Percentiles rank a stretch among this genome's conserved stretches.
Evolutionary conservation across 139 green algal species (phyloP).

Genomic region (Coelastrella sp.): DNA sequence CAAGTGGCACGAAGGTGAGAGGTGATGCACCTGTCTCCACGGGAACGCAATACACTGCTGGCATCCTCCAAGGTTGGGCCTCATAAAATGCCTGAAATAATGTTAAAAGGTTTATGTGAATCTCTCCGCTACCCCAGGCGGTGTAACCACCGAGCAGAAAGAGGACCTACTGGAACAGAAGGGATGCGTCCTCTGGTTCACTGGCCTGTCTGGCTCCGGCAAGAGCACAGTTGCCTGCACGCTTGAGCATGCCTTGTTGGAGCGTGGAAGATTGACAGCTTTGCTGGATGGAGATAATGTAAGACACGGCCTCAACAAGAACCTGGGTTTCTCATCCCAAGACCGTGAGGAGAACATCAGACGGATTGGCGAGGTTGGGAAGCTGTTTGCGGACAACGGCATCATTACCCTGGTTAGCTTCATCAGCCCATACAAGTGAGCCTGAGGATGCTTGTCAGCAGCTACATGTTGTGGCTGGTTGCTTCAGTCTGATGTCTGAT

Average conservation of each 20-base stretch:
- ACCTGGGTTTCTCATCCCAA: constrained; percentile 87
- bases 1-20: constrained; percentile 86
- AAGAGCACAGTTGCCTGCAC: constrained; percentile 83
- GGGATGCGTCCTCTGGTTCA: constrained; percentile 92
- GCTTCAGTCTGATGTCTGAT: too few species aligned
- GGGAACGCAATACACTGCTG: neutral
- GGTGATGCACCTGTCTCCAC: neutral
- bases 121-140: constrained; percentile 71
- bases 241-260: constrained; percentile 72
- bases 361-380: constrained; percentile 92
- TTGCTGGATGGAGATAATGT: constrained; percentile 97
- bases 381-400: constrained; percentile 91
- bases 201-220: constrained; percentile 80
- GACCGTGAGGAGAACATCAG: constrained; percentile 94
- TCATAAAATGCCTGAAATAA: too few species aligned
- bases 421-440: constrained; percentile 91
- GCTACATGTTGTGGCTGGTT: neutral
- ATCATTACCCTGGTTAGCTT: constrained; percentile 94
- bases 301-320: constrained; percentile 92
- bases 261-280: constrained; percentile 63
- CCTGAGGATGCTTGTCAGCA: too few species aligned
- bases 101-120: too few species aligned
- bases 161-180: constrained; percentile 86
- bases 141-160: constrained; percentile 73
- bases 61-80: too few species aligned